These are phyloP conservation scores for Hypoxylon rubiginosum DNA, from an alignment of 2,329 filamentous ascomycete genomes.

Conservation along the genomic window DNA sequence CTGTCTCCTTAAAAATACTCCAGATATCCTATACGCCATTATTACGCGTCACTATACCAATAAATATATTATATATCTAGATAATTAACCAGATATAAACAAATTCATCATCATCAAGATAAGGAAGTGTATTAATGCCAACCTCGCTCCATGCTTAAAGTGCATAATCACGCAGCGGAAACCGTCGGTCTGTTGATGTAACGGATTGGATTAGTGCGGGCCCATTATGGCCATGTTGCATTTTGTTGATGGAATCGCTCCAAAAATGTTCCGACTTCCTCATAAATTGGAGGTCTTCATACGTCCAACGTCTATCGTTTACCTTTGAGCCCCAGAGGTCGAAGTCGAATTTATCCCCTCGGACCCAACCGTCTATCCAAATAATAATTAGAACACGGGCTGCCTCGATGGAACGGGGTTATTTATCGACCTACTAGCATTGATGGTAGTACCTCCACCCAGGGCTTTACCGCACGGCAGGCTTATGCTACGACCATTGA, in stretches of 20 bases:
- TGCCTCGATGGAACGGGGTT: neutral
- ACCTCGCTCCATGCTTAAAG: slow-evolving; percentile 51
- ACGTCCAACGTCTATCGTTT: slow-evolving; percentile 56
- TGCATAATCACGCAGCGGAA: slow-evolving; percentile 51
- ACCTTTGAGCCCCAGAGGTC: slow-evolving; percentile 56
- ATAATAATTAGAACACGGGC: neutral
- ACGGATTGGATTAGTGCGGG: slow-evolving; percentile 44
- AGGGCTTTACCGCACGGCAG: slow-evolving; percentile 52
- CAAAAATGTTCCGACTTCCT: slow-evolving; percentile 50
- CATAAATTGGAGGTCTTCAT: slow-evolving; percentile 57
- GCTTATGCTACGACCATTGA: slow-evolving; percentile 41
- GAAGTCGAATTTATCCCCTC: slow-evolving; percentile 57
- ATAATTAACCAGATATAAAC: no score
- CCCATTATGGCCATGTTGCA: slow-evolving; percentile 47
- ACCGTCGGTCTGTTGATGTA: slow-evolving; percentile 48
- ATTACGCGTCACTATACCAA: no score
- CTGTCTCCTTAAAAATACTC: no score
- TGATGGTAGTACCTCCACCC: slow-evolving; percentile 55
- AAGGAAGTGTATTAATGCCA: slow-evolving; percentile 43
- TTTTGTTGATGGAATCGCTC: slow-evolving; percentile 27
- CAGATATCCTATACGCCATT: no score
- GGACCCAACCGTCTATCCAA: slow-evolving; percentile 52
- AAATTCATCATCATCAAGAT: slow-evolving; percentile 36
- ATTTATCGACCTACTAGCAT: slow-evolving; percentile 42
- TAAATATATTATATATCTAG: no score